A percentile compares a stretch with the other conserved stretches of the same genome.
phyloP scores from a whole-genome alignment of 2,329 filamentous ascomycete genomes.

The Ophiostoma pallidulum region DNA sequence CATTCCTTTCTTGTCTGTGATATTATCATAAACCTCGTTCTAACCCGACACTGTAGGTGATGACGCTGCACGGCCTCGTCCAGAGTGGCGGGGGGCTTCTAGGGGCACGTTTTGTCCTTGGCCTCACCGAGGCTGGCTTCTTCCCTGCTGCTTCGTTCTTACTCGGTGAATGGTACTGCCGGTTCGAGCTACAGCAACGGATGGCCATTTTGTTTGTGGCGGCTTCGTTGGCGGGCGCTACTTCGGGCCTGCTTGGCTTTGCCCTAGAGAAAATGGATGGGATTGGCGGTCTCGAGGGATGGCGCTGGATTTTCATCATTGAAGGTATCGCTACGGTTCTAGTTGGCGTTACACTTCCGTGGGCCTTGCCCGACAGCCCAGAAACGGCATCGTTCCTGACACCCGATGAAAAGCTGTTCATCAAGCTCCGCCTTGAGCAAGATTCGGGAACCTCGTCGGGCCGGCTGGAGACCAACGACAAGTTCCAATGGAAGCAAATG shows the following conservation, averaged over 20 bases:
- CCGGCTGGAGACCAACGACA: conserved; percentile 42
- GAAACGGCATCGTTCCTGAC: conserved; percentile 60
- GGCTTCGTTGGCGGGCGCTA: conserved; percentile 59
- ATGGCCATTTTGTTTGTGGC: conserved; percentile 57
- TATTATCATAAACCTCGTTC: too few relatives aligned
- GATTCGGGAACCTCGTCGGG: conserved; percentile 56
- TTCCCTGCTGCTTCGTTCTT: conserved; percentile 26
- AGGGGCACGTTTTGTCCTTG: conserved; percentile 10
- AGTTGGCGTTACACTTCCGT: conserved; percentile 39
- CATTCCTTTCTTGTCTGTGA: too few relatives aligned
- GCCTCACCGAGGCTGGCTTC: conserved; percentile 17
- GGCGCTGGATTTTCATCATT: conserved; percentile 62
- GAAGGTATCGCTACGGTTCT: conserved; percentile 51
- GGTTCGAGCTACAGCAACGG: conserved; percentile 56
- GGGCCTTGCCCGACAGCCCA: conserved; percentile 53
- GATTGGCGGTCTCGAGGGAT: conserved; percentile 45
- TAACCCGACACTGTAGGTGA: too few relatives aligned
- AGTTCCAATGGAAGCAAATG: conserved; percentile 60
- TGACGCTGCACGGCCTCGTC: conserved; percentile 23
- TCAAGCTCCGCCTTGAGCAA: conserved; percentile 53
- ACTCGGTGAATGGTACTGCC: conserved; percentile 57
- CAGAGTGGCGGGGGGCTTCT: conserved; percentile 24
- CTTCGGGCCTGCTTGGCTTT: conserved; percentile 63
- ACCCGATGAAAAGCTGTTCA: conserved; percentile 47
- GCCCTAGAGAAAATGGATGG: conserved; percentile 59